phyloP scores from a whole-genome alignment of 805 yeast species.

The Scheffersomyces ergatensis region DNA sequence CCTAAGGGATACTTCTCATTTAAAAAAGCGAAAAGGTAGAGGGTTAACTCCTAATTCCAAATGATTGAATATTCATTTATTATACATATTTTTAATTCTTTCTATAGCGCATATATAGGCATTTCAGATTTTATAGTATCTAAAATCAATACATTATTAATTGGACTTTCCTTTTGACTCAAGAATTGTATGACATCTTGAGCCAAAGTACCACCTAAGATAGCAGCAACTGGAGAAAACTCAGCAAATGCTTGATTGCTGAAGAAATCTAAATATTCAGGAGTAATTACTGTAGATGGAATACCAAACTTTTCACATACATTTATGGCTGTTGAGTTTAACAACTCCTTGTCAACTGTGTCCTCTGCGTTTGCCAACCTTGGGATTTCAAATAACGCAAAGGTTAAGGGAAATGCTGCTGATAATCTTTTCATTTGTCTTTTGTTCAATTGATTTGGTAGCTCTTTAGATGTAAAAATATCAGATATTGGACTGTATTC shows the following conservation, averaged over 20 bases:
- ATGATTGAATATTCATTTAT: slow-evolving; percentile 1
- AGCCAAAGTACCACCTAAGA: slow-evolving; percentile 84
- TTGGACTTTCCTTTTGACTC: slow-evolving; percentile 73
- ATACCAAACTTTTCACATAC: slow-evolving; percentile 32
- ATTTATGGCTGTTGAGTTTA: slow-evolving; percentile 24
- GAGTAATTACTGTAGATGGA: slow-evolving; percentile 44
- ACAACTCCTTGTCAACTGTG: slow-evolving; percentile 18
- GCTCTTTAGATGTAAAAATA: slow-evolving; percentile 31
- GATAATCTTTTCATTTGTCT: slow-evolving; percentile 49
- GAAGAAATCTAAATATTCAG: slow-evolving; percentile 40
- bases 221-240: slow-evolving; percentile 79
- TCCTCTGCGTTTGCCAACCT: slow-evolving; percentile 21
- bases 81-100: neutral
- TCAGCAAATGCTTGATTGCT: slow-evolving; percentile 57
- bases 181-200: slow-evolving; percentile 87
- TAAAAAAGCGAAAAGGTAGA: slow-evolving; percentile 41
- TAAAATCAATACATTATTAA: slow-evolving; percentile 75
- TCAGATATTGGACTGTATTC: slow-evolving; percentile 32
- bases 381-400: slow-evolving; percentile 53
- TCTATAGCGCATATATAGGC: slow-evolving; percentile 64
- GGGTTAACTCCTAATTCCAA: slow-evolving; percentile 29
- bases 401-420: slow-evolving; percentile 56
- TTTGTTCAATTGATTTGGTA: slow-evolving; percentile 40
- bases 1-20: slow-evolving; percentile 37
- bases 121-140: slow-evolving; percentile 72